These are phyloP conservation scores for Magnolia kwangsiensis DNA, from an alignment of 164 flowering plant genomes.

Conservation along the genomic window DNA sequence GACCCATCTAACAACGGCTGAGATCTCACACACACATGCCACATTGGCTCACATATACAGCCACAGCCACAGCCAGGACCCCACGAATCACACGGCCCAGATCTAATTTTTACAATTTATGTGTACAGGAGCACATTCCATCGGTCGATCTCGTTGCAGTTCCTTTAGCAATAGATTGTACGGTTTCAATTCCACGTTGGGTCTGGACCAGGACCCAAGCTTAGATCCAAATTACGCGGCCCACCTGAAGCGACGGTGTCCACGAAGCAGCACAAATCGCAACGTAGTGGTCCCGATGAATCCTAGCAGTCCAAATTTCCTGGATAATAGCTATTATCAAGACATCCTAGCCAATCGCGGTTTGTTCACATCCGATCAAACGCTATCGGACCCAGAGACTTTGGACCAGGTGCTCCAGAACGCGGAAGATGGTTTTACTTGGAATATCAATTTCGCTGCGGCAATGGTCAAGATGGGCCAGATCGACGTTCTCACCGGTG, in stretches of 20 bases:
- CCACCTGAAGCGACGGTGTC: constrained; percentile 39
- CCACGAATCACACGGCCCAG: too few species aligned
- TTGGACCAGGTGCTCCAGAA: constrained; percentile 34
- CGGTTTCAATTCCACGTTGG: constrained; percentile 32
- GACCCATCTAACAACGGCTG: too few species aligned
- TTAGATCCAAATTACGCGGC: constrained; percentile 39
- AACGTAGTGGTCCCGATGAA: constrained; percentile 40
- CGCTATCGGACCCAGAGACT: constrained; percentile 34
- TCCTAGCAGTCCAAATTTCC: constrained; percentile 28
- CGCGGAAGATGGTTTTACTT: constrained; percentile 22
- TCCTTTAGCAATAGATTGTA: constrained; percentile 38
- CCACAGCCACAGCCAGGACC: too few species aligned
- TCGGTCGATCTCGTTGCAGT: constrained; percentile 52
- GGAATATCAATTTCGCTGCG: constrained; percentile 39
- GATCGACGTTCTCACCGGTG: constrained; percentile 51
- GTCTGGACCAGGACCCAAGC: constrained; percentile 37
- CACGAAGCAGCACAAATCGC: constrained; percentile 26
- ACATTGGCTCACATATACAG: too few species aligned
- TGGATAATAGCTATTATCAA: constrained; percentile 37
- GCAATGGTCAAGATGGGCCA: constrained; percentile 73
- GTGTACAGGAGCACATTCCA: constrained; percentile 58
- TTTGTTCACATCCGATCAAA: constrained; percentile 55
- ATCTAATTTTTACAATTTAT: background rate
- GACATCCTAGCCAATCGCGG: constrained; percentile 34
- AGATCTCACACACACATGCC: too few species aligned